Conservation (phyloP, 2,329 filamentous ascomycete species). For the Sporothrix brasiliensis region DNA sequence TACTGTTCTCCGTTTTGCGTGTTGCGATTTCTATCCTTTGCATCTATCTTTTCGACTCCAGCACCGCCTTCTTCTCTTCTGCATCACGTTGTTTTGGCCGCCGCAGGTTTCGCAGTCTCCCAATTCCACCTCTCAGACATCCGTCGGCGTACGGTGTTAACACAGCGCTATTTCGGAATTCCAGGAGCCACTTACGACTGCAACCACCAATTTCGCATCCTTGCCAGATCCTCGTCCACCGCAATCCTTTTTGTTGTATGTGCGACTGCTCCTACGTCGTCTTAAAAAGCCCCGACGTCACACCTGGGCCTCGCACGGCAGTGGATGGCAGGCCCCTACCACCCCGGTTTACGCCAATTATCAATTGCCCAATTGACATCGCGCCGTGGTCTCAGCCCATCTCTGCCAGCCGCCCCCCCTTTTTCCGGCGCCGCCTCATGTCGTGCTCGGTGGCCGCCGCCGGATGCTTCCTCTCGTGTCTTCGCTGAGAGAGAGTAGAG, state of each 20-base stretch:
- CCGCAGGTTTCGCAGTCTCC: background rate
- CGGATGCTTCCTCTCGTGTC: conserved; percentile 18
- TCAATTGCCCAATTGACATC: conserved; percentile 1
- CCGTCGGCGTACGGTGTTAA: conserved; percentile 2
- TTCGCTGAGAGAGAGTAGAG: conserved; percentile 20
- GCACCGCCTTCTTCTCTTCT: background rate
- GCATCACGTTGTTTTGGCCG: background rate
- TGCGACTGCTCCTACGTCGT: background rate
- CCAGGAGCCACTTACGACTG: background rate
- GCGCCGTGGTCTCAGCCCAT: background rate
- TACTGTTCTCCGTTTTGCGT: background rate
- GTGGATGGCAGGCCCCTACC: background rate
- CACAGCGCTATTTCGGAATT: background rate
- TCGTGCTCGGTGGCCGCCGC: conserved; percentile 15
- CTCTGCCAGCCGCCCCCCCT: background rate
- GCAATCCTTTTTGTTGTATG: background rate
- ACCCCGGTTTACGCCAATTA: background rate
- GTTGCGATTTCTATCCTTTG: background rate
- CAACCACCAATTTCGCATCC: conserved; percentile 9
- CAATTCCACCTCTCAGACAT: background rate
- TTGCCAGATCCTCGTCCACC: background rate
- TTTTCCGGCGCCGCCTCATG: conserved; percentile 8
- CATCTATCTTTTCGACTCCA: background rate
- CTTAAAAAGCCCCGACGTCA: conserved; percentile 10
- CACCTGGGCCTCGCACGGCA: conserved; percentile 10